Conservation (phyloP, 2,329 filamentous ascomycete genomes). For the Graphilbum fragrans region DNA sequence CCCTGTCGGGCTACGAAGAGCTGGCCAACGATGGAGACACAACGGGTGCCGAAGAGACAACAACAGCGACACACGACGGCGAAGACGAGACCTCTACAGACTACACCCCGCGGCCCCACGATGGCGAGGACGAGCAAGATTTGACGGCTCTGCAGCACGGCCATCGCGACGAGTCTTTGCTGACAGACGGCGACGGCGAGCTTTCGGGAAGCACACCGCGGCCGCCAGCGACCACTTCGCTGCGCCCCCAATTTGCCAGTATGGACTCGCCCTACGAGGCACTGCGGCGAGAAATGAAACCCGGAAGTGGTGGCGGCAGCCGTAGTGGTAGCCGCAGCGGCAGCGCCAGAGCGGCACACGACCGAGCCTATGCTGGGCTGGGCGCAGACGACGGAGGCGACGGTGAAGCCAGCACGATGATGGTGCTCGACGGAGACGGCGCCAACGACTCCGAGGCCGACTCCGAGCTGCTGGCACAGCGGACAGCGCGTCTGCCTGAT, state of each 20-base stretch:
- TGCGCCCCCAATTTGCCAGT: constrained; percentile 43
- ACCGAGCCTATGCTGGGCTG: constrained; percentile 19
- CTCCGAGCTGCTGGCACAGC: constrained; percentile 36
- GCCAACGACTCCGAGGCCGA: constrained; percentile 24
- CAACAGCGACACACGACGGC: background rate
- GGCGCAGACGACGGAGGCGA: constrained; percentile 15
- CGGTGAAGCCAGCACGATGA: constrained; percentile 18
- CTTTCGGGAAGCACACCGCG: constrained; percentile 58
- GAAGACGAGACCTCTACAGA: constrained; percentile 38
- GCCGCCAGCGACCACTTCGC: constrained; percentile 37
- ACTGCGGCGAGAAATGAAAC: constrained; percentile 53
- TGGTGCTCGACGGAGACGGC: constrained; percentile 16
- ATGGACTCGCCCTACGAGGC: constrained; percentile 69
- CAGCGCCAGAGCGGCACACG: background rate
- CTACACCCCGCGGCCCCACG: constrained; percentile 19
- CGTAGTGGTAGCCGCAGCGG: background rate
- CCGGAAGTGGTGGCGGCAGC: background rate
- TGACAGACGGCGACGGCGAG: constrained; percentile 48
- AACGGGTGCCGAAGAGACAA: constrained; percentile 32
- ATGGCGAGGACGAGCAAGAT: constrained; percentile 13
- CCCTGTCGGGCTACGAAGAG: constrained; percentile 88
- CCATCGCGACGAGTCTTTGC: constrained; percentile 46
- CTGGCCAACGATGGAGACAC: constrained; percentile 48
- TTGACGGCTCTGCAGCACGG: constrained; percentile 15
- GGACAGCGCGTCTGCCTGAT: constrained; percentile 43